Percentiles rank a stretch among this genome's conserved stretches.
phyloP scores from a whole-genome alignment of 768 basidiomycete genomes.

The Lentinula aciculospora region DNA sequence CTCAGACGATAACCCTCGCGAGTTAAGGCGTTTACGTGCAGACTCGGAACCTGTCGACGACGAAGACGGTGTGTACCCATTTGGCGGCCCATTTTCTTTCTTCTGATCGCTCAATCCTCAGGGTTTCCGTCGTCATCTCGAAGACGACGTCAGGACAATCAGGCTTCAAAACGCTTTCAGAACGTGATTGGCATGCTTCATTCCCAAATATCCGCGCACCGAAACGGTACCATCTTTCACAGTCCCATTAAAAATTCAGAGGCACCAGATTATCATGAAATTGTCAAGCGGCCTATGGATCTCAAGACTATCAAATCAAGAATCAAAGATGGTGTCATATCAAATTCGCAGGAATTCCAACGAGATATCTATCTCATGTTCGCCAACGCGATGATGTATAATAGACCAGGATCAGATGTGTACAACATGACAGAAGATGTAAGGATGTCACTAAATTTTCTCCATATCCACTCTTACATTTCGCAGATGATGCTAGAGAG shows the following conservation, averaged over 20 bases:
- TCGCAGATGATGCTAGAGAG: conserved; percentile 72
- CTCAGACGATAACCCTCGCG: conserved; percentile 45
- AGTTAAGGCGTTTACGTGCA: conserved; percentile 33
- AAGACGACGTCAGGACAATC: conserved; percentile 38
- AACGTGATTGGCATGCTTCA: conserved; percentile 78
- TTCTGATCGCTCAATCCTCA: conserved; percentile 18
- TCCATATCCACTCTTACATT: neutral
- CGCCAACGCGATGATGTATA: conserved; percentile 97
- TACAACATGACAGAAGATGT: conserved; percentile 90
- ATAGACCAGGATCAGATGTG: conserved; percentile 81
- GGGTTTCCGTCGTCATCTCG: conserved; percentile 20
- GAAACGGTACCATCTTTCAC: conserved; percentile 86
- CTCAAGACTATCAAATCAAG: conserved; percentile 87
- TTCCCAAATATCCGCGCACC: conserved; percentile 76
- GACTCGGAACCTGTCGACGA: conserved; percentile 65
- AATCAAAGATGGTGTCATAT: conserved; percentile 78
- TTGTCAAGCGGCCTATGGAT: conserved; percentile 94
- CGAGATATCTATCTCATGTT: conserved; percentile 92
- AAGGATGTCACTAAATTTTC: conserved; percentile 19
- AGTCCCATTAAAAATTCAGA: conserved; percentile 85
- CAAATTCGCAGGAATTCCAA: conserved; percentile 82
- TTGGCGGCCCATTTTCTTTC: neutral
- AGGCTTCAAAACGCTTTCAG: conserved; percentile 70
- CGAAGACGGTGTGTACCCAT: conserved; percentile 47
- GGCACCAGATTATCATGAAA: conserved; percentile 87